A percentile compares a stretch with the other conserved stretches of the same genome.
phyloP scores from a whole-genome alignment of 352 stramenopile species.

The Pythium aristosporum region DNA sequence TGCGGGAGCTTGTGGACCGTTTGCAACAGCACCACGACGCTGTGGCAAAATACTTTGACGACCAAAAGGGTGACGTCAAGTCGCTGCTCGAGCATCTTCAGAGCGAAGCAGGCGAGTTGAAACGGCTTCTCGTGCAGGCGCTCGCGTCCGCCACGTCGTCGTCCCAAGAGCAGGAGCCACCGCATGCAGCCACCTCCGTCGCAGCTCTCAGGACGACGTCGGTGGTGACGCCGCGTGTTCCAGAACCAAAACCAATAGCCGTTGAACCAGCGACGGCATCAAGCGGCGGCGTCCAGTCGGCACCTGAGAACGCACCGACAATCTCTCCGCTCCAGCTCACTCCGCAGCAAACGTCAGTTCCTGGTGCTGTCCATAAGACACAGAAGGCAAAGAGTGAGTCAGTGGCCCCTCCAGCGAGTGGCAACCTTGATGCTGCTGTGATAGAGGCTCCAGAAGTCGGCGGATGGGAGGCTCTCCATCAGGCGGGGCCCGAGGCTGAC shows the following conservation, averaged over 20 bases:
- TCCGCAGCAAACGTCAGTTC: neutral
- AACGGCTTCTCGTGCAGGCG: conserved; percentile 61
- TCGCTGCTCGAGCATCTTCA: conserved; percentile 69
- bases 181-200: neutral
- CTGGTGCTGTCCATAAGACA: neutral
- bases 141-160: conserved; percentile 28
- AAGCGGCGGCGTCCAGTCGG: neutral
- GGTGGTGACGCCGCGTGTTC: neutral
- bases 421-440: neutral
- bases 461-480: conserved; percentile 11
- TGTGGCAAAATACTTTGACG: conserved; percentile 69
- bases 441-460: neutral
- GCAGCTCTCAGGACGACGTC: neutral
- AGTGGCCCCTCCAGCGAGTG: neutral
- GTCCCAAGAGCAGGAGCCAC: neutral
- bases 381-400: neutral
- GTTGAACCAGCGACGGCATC: neutral
- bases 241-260: neutral
- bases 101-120: conserved; percentile 60
- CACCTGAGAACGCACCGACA: neutral
- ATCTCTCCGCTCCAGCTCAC: neutral
- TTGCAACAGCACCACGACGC: conserved; percentile 79
- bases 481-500: conserved; percentile 8
- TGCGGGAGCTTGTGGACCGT: conserved; percentile 72
- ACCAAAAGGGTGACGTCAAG: conserved; percentile 65